A percentile compares a stretch with the other conserved stretches of the same genome.
These are phyloP conservation scores for Microcos paniculata DNA, from an alignment of 345 rosid genomes.

Conservation along the genomic window DNA sequence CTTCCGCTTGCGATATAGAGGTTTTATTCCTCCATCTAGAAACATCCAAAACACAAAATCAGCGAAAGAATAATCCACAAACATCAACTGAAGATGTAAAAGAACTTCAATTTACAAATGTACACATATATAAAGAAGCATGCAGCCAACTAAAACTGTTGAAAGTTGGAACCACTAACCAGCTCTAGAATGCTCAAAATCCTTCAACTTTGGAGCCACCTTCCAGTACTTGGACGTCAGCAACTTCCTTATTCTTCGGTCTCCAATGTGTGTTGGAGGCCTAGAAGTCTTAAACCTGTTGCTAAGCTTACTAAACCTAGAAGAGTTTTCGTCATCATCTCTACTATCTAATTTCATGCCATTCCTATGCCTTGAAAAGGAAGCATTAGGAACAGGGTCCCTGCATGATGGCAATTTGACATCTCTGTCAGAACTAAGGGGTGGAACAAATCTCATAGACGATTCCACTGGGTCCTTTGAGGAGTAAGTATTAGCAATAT, in stretches of 20 bases:
- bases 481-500: conserved; percentile 19
- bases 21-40: conserved; percentile 54
- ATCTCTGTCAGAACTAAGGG: conserved; percentile 34
- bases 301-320: conserved; percentile 53
- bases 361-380: conserved; percentile 51
- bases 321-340: conserved; percentile 71
- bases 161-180: conserved; percentile 45
- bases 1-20: conserved; percentile 65
- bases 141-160: not conserved
- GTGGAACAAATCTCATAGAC: conserved; percentile 32
- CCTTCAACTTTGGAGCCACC: conserved; percentile 55
- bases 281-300: conserved; percentile 51
- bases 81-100: not conserved
- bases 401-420: conserved; percentile 32
- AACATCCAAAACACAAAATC: conserved; percentile 15
- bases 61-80: conserved; percentile 15
- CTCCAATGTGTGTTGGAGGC: conserved; percentile 59
- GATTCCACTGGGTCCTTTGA: conserved; percentile 40
- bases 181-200: conserved; percentile 50
- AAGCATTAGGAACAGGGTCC: conserved; percentile 33
- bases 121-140: not conserved
- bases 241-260: conserved; percentile 60
- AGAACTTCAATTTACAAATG: not conserved
- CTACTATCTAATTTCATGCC: conserved; percentile 53
- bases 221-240: conserved; percentile 65